These are phyloP conservation scores for Rubroboletus satanas DNA, from an alignment of 768 basidiomycete genomes.

Conservation along the genomic window DNA sequence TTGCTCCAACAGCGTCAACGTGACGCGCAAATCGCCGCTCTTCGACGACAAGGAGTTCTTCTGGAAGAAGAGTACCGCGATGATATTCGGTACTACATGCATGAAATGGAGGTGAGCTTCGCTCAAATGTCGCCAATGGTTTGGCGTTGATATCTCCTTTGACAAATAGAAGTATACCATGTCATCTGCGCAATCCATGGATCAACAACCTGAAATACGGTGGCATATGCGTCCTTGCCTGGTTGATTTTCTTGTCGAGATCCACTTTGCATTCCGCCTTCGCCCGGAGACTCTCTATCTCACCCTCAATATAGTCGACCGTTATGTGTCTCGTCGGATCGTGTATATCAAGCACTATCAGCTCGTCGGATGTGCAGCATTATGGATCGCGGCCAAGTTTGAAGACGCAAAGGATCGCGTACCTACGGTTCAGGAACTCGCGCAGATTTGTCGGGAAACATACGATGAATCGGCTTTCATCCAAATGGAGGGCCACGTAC, in stretches of 20 bases:
- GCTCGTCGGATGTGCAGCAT: conserved; percentile 94
- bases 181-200: conserved; percentile 94
- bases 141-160: conserved; percentile 6
- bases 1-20: conserved; percentile 63
- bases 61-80: conserved; percentile 95
- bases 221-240: conserved; percentile 99
- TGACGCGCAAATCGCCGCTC: conserved; percentile 62
- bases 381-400: conserved; percentile 99
- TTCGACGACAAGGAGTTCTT: conserved; percentile 69
- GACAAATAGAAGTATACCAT: conserved; percentile 69
- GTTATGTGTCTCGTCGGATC: conserved; percentile 96
- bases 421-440: conserved; percentile 91
- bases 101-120: conserved; percentile 91
- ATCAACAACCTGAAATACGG: conserved; percentile 96
- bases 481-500: conserved; percentile 98
- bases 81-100: conserved; percentile 93
- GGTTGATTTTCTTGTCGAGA: conserved; percentile 98
- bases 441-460: conserved; percentile 91
- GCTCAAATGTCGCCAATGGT: background rate
- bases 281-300: conserved; percentile 98
- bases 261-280: conserved; percentile 95
- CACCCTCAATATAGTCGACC: conserved; percentile 97
- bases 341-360: conserved; percentile 99
- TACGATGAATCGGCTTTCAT: conserved; percentile 98
- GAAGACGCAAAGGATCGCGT: conserved; percentile 99